Evolutionary conservation across 192 early-diverging fungal species (phyloP).

Genomic region (Rhizophagus sp.): DNA sequence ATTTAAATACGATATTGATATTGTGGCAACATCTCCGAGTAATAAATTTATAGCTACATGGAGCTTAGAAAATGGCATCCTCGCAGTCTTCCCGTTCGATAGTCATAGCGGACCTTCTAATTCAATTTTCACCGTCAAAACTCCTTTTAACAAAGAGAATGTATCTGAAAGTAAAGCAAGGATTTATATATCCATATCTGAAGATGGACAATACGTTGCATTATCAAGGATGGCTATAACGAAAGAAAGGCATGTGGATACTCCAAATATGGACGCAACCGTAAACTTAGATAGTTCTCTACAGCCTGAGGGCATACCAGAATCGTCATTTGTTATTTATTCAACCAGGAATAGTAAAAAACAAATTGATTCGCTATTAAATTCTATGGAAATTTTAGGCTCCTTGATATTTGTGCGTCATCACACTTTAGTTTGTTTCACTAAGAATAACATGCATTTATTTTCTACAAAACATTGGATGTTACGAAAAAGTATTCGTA

Average conservation of each 20-base stretch:
- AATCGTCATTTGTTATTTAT: slow-evolving; percentile 10
- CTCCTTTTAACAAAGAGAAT: not conserved
- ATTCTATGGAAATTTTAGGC: not conserved
- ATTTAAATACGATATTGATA: not conserved
- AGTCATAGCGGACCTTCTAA: not conserved
- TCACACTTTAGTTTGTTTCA: not conserved
- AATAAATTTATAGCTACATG: not conserved
- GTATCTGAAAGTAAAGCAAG: not conserved
- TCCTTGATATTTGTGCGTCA: not conserved
- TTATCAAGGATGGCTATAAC: not conserved
- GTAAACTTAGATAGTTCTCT: not conserved
- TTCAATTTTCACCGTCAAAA: not conserved
- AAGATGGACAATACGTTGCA: slow-evolving; percentile 11
- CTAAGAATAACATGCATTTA: not conserved
- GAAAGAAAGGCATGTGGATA: not conserved
- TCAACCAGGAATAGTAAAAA: not conserved
- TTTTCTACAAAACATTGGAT: not conserved
- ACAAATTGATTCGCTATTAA: not conserved
- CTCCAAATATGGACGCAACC: not conserved
- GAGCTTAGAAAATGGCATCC: not conserved
- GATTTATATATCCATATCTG: slow-evolving; percentile 5
- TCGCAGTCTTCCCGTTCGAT: not conserved
- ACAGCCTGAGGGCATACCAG: too few relatives aligned
- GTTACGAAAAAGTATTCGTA: not conserved
- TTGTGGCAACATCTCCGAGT: not conserved